Evolutionary conservation across 306 rosid species (phyloP).

Genomic region (barrel medic (Medicago truncatula)): DNA sequence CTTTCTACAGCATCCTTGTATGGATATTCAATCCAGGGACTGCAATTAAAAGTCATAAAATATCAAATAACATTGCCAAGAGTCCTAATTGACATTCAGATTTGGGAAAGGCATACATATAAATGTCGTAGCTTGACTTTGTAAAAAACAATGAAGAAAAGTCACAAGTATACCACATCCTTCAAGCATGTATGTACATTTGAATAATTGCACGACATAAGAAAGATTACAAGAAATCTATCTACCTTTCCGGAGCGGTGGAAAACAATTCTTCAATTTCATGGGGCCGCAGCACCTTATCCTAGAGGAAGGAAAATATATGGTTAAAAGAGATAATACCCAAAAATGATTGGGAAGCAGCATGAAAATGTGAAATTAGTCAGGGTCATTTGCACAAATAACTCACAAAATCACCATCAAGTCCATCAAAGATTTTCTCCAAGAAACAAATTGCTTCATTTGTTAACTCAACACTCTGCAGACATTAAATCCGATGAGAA

Average conservation of each 20-base stretch:
- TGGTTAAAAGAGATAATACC: conserved; percentile 26
- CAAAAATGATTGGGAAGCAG: conserved; percentile 11
- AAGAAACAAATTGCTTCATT: conserved; percentile 85
- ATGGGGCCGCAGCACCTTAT: conserved; percentile 77
- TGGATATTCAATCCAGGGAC: conserved; percentile 82
- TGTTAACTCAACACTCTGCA: conserved; percentile 96
- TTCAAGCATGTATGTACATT: not conserved
- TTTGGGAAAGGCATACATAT: conserved; percentile 30
- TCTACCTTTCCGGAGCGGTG: conserved; percentile 92
- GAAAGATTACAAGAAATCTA: conserved; percentile 12
- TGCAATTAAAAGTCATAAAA: conserved; percentile 51
- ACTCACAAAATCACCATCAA: conserved; percentile 73
- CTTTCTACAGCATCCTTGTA: conserved; percentile 76
- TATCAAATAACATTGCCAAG: conserved; percentile 25
- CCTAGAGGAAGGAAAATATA: conserved; percentile 53
- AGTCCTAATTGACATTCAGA: conserved; percentile 17
- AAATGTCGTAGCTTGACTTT: conserved; percentile 14
- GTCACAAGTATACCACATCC: not conserved
- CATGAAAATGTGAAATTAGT: conserved; percentile 18
- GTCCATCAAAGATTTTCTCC: conserved; percentile 71
- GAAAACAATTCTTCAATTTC: conserved; percentile 92
- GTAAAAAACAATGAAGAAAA: conserved; percentile 15
- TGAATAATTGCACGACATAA: conserved; percentile 6
- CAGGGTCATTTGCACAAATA: conserved; percentile 28
- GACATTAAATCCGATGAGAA: conserved; percentile 41